Percentiles rank a stretch among this genome's conserved stretches.
These are phyloP conservation scores for Leishmania tropica DNA, from an alignment of 208 protist species.

Conservation along the genomic window DNA sequence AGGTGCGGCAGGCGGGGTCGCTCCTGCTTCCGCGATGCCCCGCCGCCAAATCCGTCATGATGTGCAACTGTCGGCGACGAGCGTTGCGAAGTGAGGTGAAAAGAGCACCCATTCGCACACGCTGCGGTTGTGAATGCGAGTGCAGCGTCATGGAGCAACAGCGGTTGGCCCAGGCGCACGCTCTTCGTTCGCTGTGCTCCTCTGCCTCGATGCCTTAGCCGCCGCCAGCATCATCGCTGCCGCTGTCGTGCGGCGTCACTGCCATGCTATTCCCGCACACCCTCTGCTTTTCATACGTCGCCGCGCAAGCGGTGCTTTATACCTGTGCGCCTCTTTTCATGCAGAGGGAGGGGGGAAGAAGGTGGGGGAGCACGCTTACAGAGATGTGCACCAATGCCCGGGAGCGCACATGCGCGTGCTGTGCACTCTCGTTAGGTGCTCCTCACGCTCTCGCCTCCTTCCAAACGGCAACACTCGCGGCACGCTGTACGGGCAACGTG, in stretches of 20 bases:
- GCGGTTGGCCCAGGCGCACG: constrained; percentile 43
- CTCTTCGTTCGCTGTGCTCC: constrained; percentile 19
- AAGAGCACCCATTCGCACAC: neutral
- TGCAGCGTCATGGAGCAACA: constrained; percentile 25
- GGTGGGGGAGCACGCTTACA: neutral
- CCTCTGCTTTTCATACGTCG: neutral
- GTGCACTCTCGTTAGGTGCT: neutral
- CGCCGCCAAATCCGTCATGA: neutral
- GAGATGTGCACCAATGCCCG: neutral
- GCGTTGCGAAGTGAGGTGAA: neutral
- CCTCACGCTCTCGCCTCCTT: neutral
- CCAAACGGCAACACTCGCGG: neutral
- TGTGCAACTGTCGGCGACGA: neutral
- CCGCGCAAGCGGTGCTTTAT: neutral
- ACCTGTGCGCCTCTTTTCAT: neutral
- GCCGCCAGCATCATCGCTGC: neutral
- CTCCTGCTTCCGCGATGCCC: neutral
- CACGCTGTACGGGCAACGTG: neutral
- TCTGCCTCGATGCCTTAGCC: constrained; percentile 6
- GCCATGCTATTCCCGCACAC: neutral
- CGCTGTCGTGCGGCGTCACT: neutral
- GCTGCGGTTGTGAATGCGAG: neutral
- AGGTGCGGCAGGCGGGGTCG: neutral
- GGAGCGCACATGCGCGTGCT: neutral
- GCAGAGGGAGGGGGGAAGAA: neutral